A percentile compares a stretch with the other conserved stretches of the same genome.
These are phyloP conservation scores for Acacia concinna DNA, from an alignment of 331 rosid species.

Conservation along the genomic window DNA sequence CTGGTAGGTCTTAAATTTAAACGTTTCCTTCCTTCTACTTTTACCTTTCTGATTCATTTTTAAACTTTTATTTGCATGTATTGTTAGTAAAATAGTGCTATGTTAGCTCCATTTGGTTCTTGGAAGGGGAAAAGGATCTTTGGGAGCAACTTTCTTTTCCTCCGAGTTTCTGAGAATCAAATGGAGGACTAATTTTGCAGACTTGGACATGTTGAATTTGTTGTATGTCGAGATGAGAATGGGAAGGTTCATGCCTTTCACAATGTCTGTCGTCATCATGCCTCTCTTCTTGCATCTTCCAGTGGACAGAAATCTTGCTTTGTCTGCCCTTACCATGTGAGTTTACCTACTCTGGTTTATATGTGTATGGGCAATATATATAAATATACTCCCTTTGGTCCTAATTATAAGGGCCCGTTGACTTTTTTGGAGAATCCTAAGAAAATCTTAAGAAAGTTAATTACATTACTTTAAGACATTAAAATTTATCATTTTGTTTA, in stretches of 20 bases:
- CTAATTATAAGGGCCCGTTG: too few species aligned
- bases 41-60: constrained; percentile 3
- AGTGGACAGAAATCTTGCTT: constrained; percentile 80
- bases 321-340: constrained; percentile 95
- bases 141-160: constrained; percentile 36
- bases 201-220: constrained; percentile 73
- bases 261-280: constrained; percentile 94
- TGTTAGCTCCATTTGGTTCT: constrained; percentile 43
- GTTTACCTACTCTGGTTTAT: constrained; percentile 34
- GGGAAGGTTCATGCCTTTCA: constrained; percentile 73
- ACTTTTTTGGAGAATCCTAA: too few species aligned
- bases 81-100: constrained; percentile 25
- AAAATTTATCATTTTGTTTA: too few species aligned
- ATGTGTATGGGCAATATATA: background rate
- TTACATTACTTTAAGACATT: too few species aligned
- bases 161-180: constrained; percentile 40
- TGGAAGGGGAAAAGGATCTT: constrained; percentile 38
- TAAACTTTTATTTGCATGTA: background rate
- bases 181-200: constrained; percentile 48
- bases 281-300: constrained; percentile 74
- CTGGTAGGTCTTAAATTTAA: constrained; percentile 61
- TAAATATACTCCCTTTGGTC: too few species aligned
- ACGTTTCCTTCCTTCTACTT: constrained; percentile 2
- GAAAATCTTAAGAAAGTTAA: too few species aligned
- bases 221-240: constrained; percentile 70